Base-by-base conservation (phyloP, 2,329 filamentous ascomycete species). In the Colletotrichum abscissum region DNA sequence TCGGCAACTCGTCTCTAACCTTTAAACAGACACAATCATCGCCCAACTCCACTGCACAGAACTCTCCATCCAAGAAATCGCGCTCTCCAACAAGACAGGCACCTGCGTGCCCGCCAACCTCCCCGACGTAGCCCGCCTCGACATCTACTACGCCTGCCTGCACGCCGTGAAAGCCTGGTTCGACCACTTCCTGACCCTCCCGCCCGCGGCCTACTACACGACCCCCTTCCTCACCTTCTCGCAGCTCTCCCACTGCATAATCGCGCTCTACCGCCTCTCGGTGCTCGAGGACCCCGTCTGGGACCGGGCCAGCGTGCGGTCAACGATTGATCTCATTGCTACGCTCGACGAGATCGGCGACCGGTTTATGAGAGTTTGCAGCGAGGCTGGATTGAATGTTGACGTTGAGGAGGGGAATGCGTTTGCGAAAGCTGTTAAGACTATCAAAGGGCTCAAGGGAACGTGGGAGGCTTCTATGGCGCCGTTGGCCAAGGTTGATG, bases 241-340 rank as follows among this genome's bases (percentile, higher is more conserved):
- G n/a, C 79, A 82, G 69, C 77, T 84, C 46, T 77, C 78, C 8
- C 80, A 81, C 55, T 80, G 78, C 67, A 74, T 82, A 8, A 77
- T 83, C 24, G 73, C 80, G 5, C 77, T 84, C 7, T 80, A 80
- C 72, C 78, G 76, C 22, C 76, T 84, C 22, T 78, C 79, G 14
- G 75, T 80, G 4, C 67, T 82, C 8, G 81, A 84, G 57, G 83
- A 84, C 58, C 80, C 82, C 2, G 76, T 78, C 0, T 86, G 84
- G 83, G 82, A 85, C 76, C 78, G 82, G 1, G 74, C 76, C 11
- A 78, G 77, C 19, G 79, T 82, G 5, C 76, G 78, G 14, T 74
- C 75, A 54, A 77, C 77, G 5, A 65, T 85, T n/a, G 81, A 84
- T 60, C 72, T 85, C 22, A 70, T 84, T 5, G 71, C 74, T n/a